Base-by-base conservation (phyloP, 2,329 filamentous ascomycete species). In the Aspergillus tubingensis region DNA sequence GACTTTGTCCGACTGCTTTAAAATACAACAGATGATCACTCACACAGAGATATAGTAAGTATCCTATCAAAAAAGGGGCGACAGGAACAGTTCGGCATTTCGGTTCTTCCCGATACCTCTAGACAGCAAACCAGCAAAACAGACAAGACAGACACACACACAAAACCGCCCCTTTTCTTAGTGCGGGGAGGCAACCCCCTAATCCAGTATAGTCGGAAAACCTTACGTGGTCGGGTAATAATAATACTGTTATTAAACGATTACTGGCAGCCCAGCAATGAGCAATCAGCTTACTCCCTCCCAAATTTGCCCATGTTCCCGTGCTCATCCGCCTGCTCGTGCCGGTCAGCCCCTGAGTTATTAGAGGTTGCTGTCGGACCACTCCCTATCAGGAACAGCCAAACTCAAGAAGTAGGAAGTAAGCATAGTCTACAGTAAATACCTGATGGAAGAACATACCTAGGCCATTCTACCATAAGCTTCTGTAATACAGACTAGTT, bases 221-320 rank as follows among this genome's bases (percentile, higher is more conserved):
- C 44, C 53, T 55, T 55, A 55, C 53, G 53, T 55, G 39, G 39
- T 15, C 53, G 41, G 53, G 30, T 43, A 47, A 30, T 10, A 25
- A 36, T 15, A 36, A 19, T 27, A 23, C 41, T 30, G 23, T 36
- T 27, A 44, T n/a, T 27, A 21, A 21, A 23, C 25, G 8, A 30
- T 27, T 13, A 17, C 3, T 47, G 39, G 44, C 52, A 44, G 27
- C 27, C 27, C 27, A 30, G 27, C 27, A 36, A 36, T 36, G 27
- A 49, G 21, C 44, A 36, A 36, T 36, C 41, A 49, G 21, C 44
- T 49, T 27, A 17, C 39, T 3, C 8, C 17, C 47, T 11, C 23
- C n/a, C n/a, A 32, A 30, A 50, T 17, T 32, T 50, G 5, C n/a
- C 23, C 6, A 25, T 10, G 32, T 27, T 49, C 25, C 47, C 23